Evolutionary conservation across 495 filamentous ascomycete species (phyloP).

Genomic region (Apiosordaria backusii): DNA sequence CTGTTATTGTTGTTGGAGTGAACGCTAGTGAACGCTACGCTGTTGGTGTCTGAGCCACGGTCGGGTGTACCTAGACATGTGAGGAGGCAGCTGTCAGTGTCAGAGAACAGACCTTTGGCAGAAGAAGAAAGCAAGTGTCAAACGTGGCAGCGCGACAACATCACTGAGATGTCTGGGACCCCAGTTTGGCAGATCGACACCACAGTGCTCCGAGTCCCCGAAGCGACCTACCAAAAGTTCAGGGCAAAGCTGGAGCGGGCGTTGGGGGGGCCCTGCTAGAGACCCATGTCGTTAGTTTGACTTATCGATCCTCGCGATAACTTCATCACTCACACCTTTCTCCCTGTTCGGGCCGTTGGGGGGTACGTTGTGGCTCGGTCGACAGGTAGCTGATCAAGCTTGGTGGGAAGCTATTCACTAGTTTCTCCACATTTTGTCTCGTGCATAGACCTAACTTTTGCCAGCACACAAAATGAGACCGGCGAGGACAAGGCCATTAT

Average conservation of each 20-base stretch:
- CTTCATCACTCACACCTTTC: background rate
- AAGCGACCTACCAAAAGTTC: background rate
- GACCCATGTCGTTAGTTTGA: background rate
- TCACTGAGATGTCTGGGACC: background rate
- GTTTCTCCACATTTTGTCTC: background rate
- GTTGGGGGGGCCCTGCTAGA: background rate
- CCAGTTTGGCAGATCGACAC: background rate
- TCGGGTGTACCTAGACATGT: too few species aligned
- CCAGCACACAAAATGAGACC: background rate
- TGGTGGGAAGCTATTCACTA: background rate
- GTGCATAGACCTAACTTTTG: background rate
- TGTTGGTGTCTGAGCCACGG: background rate
- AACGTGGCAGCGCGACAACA: background rate
- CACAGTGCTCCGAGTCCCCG: background rate
- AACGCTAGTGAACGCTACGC: too few species aligned
- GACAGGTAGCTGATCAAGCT: background rate
- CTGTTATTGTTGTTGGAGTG: too few species aligned
- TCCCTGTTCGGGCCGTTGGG: background rate
- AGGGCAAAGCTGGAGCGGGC: background rate
- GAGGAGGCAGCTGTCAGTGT: too few species aligned
- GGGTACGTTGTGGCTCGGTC: background rate
- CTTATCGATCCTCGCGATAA: background rate
- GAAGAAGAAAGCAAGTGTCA: too few species aligned
- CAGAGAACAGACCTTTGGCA: background rate
- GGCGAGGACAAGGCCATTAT: background rate